phyloP scores from a whole-genome alignment of 805 yeast species.

The Monosporozyma aerobia region DNA sequence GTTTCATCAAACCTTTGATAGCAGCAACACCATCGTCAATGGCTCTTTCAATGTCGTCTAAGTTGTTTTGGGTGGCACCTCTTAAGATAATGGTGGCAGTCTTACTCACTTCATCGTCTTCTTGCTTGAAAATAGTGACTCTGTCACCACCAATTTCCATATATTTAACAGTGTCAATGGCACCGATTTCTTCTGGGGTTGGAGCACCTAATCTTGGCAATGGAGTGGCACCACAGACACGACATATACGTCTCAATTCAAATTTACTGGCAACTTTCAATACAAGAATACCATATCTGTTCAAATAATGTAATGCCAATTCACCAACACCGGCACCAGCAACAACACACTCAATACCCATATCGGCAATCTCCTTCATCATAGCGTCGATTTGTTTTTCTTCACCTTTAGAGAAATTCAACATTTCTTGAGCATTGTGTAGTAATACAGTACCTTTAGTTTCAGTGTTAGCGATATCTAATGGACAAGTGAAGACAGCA shows the following conservation, averaged over 20 bases:
- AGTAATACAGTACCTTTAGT: constrained; percentile 94
- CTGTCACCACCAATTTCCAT: constrained; percentile 96
- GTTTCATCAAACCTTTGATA: constrained; percentile 79
- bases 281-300: constrained; percentile 76
- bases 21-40: constrained; percentile 95
- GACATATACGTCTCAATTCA: constrained; percentile 84
- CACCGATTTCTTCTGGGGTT: constrained; percentile 87
- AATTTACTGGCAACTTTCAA: constrained; percentile 89
- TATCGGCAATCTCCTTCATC: constrained; percentile 70
- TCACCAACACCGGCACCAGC: constrained; percentile 96
- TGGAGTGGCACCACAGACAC: constrained; percentile 97
- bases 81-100: constrained; percentile 90
- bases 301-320: constrained; percentile 83
- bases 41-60: constrained; percentile 95
- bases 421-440: constrained; percentile 95
- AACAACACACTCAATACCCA: constrained; percentile 80
- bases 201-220: constrained; percentile 92
- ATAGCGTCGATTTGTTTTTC: constrained; percentile 84
- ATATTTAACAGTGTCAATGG: constrained; percentile 79
- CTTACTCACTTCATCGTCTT: constrained; percentile 46
- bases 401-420: constrained; percentile 92
- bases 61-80: constrained; percentile 90
- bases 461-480: constrained; percentile 93
- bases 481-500: constrained; percentile 86
- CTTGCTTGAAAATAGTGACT: constrained; percentile 88